These are phyloP conservation scores for Leishmania tropica DNA, from an alignment of 208 protist genomes.

Conservation along the genomic window DNA sequence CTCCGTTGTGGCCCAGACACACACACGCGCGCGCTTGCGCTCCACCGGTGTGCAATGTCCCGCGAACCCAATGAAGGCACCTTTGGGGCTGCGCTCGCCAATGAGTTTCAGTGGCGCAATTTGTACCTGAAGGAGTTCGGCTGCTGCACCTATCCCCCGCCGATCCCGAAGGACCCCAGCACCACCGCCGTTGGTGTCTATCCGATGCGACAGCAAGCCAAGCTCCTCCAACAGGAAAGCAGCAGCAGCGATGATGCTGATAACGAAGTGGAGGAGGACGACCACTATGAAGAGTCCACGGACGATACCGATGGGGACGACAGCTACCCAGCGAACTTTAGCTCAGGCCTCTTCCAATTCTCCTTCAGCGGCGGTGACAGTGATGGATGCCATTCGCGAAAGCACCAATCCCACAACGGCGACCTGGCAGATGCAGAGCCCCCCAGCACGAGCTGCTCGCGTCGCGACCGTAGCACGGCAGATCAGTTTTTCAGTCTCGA, in stretches of 20 bases:
- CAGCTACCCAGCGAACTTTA: not conserved
- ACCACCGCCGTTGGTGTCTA: constrained; percentile 43
- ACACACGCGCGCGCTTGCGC: not conserved
- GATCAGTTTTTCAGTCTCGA: constrained; percentile 31
- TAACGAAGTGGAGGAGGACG: not conserved
- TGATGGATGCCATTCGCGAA: not conserved
- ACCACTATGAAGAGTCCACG: constrained; percentile 9
- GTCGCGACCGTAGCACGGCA: not conserved
- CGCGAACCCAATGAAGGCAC: constrained; percentile 9
- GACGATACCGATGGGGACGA: constrained; percentile 15
- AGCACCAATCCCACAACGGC: not conserved
- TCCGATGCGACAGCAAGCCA: constrained; percentile 16
- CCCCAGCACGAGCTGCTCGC: not conserved
- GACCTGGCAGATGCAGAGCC: not conserved
- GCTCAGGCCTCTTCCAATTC: not conserved
- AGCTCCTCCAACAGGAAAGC: constrained; percentile 16
- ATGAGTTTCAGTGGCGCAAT: constrained; percentile 89
- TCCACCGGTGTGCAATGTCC: constrained; percentile 4
- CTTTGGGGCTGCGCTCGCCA: constrained; percentile 53
- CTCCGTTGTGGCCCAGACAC: not conserved
- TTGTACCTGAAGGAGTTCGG: constrained; percentile 78
- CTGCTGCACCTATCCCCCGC: constrained; percentile 74
- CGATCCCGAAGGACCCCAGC: constrained; percentile 62
- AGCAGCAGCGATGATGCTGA: constrained; percentile 4
- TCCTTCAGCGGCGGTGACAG: not conserved